These are phyloP conservation scores for Nakazawaea wyomingensis DNA, from an alignment of 805 yeast genomes.

Conservation along the genomic window DNA sequence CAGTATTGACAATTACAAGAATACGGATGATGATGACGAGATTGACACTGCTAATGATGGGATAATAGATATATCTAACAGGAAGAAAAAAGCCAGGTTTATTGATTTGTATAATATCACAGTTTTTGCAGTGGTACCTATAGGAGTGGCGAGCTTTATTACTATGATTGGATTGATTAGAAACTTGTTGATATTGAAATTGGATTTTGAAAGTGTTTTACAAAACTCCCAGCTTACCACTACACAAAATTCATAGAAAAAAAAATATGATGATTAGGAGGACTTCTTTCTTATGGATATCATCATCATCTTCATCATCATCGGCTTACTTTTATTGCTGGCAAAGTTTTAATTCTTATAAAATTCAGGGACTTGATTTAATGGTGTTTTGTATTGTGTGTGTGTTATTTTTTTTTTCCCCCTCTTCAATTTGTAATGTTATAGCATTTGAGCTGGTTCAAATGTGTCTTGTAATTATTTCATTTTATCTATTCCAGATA, in stretches of 20 bases:
- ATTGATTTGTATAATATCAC: constrained; percentile 85
- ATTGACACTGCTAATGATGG: constrained; percentile 8
- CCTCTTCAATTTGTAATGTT: too few species aligned
- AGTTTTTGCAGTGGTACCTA: constrained; percentile 97
- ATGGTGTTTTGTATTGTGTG: too few species aligned
- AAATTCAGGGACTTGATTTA: too few species aligned
- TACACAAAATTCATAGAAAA: background rate
- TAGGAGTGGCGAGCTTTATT: constrained; percentile 88
- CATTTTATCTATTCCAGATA: too few species aligned
- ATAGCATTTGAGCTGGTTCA: too few species aligned
- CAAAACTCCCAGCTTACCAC: background rate
- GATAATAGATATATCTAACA: constrained; percentile 3
- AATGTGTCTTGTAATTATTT: too few species aligned
- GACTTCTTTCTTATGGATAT: too few species aligned
- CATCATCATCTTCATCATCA: too few species aligned
- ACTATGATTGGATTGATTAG: constrained; percentile 85
- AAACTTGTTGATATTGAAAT: constrained; percentile 65
- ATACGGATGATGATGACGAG: constrained; percentile 25
- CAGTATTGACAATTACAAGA: constrained; percentile 31
- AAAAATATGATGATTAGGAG: too few species aligned
- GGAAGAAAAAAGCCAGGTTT: constrained; percentile 47
- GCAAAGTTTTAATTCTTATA: too few species aligned
- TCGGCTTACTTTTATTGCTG: too few species aligned
- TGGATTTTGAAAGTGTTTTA: constrained; percentile 40
- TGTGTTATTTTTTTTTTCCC: too few species aligned